Conservation (phyloP, 192 early-diverging fungal genomes). For the Mortierella antarctica region DNA sequence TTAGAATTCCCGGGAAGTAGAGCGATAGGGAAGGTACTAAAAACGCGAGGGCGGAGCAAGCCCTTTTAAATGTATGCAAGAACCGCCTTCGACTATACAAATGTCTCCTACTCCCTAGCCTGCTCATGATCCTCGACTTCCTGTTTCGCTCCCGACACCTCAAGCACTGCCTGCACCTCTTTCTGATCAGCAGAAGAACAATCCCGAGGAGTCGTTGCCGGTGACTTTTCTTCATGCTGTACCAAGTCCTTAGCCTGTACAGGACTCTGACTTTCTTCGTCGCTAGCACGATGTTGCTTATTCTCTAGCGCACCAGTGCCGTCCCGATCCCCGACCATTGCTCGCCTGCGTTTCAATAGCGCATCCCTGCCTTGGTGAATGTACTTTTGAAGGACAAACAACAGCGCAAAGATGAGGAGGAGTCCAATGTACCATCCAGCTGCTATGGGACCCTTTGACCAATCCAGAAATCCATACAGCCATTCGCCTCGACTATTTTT, state of each 20-base stretch:
- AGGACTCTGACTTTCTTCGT: background rate
- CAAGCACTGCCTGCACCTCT: background rate
- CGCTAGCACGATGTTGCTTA: background rate
- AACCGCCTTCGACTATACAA: no score
- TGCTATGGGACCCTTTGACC: constrained; percentile 34
- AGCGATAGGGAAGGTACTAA: no score
- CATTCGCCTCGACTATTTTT: constrained; percentile 28
- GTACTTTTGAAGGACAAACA: constrained; percentile 38
- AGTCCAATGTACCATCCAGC: constrained; percentile 44
- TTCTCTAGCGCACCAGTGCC: constrained; percentile 12
- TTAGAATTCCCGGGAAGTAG: no score
- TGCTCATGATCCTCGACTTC: background rate
- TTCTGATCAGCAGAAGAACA: background rate
- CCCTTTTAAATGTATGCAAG: no score
- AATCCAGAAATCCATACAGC: constrained; percentile 50
- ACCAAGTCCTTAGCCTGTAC: background rate
- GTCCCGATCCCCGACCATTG: constrained; percentile 15
- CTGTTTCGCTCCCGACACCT: background rate
- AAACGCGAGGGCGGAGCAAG: no score
- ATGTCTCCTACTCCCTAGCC: no score
- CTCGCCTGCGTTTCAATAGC: constrained; percentile 6
- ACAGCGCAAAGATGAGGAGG: constrained; percentile 19
- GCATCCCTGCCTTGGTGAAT: constrained; percentile 38
- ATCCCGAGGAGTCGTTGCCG: background rate
- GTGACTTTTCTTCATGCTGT: background rate